phyloP scores from a whole-genome alignment of 129 eudicot species.

The Lactuca saligna region DNA sequence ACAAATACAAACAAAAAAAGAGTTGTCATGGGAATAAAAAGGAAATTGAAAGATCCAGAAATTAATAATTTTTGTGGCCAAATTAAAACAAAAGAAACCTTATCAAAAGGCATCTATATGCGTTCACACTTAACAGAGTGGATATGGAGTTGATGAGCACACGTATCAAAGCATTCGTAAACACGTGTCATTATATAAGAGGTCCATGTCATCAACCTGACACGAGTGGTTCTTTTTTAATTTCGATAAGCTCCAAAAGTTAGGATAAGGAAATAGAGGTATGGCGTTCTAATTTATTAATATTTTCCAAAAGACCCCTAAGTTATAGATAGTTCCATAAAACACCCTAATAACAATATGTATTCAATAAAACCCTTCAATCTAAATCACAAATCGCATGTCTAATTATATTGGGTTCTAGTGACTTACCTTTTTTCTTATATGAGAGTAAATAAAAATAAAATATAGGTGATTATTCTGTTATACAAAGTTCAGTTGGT shows the following conservation, averaged over 20 bases:
- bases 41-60: not conserved
- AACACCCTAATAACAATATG: no score
- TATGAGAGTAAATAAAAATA: not conserved
- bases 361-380: not conserved
- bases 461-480: not conserved
- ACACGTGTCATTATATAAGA: constrained; percentile 19
- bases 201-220: constrained; percentile 34
- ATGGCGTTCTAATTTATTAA: constrained; percentile 14
- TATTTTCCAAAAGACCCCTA: not conserved
- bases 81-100: constrained; percentile 20
- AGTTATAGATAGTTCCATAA: not conserved
- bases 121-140: constrained; percentile 24
- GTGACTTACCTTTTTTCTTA: not conserved
- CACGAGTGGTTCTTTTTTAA: constrained; percentile 40
- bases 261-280: constrained; percentile 32
- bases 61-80: constrained; percentile 18
- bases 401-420: no score
- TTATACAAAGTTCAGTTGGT: not conserved
- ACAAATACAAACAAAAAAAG: constrained; percentile 9
- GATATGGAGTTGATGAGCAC: constrained; percentile 35
- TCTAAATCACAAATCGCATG: no score
- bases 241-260: constrained; percentile 29
- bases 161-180: constrained; percentile 12
- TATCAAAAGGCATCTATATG: constrained; percentile 27
- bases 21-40: constrained; percentile 6